Percentiles rank a stretch among this genome's conserved stretches.
phyloP scores from a whole-genome alignment of 23 red algal genomes.

The Agarophyton chilense region DNA sequence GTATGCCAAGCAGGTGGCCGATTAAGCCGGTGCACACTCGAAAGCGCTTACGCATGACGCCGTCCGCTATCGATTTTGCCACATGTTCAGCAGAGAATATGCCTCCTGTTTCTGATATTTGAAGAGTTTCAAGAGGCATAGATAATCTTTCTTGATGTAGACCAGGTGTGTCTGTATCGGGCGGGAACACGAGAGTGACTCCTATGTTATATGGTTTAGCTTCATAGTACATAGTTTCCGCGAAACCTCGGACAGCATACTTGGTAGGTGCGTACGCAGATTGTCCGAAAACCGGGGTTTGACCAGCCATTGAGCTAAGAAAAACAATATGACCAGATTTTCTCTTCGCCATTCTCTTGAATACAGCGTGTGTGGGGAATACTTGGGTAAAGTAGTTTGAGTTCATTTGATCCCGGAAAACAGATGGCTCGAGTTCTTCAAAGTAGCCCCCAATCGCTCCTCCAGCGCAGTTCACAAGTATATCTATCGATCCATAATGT shows the following conservation, averaged over 20 bases:
- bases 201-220: constrained; percentile 75
- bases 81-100: constrained; percentile 78
- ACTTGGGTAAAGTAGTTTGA: constrained; percentile 79
- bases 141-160: constrained; percentile 64
- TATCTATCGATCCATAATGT: constrained; percentile 61
- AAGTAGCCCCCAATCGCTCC: constrained; percentile 80
- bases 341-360: constrained; percentile 61
- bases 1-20: constrained; percentile 72
- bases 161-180: constrained; percentile 93
- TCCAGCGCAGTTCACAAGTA: constrained; percentile 88
- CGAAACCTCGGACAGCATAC: constrained; percentile 89
- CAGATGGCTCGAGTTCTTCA: constrained; percentile 53
- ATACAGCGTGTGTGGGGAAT: constrained; percentile 73
- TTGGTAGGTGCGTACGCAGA: constrained; percentile 85
- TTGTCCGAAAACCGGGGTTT: constrained; percentile 78
- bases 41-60: constrained; percentile 56
- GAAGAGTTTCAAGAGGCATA: constrained; percentile 78
- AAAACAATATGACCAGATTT: constrained; percentile 83
- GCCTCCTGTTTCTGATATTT: constrained; percentile 70
- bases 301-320: constrained; percentile 81
- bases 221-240: constrained; percentile 86
- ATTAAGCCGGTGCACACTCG: constrained; percentile 70
- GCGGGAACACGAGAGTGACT: constrained; percentile 84
- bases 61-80: constrained; percentile 55
- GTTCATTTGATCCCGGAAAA: constrained; percentile 67